Evolutionary conservation across 495 filamentous ascomycete genomes (phyloP), one percentile per base, ranked within the genome.

Genomic region (Daldinia vernicosa): DNA sequence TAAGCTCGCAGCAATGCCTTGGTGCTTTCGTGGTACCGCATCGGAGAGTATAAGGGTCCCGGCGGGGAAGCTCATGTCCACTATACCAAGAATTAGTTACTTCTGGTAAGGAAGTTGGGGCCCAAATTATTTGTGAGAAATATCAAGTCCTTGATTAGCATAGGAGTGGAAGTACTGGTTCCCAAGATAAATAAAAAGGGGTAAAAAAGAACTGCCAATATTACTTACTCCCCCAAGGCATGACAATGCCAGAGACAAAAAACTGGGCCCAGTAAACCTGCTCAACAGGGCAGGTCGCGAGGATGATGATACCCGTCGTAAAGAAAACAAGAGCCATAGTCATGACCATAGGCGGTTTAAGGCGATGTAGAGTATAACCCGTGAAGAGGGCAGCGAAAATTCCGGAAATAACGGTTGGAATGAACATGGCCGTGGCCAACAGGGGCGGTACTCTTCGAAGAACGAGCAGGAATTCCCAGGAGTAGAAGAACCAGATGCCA

Each of bases 401-500:
- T 0, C 87, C 89, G 1, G 81, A 82, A 6, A 84, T 64, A 2
- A 80, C 78, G 3, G 78, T 79, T 2, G 84, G 83, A 15, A 75
- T 60, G 57, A 85, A 77, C 66, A 85, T 78, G 0, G 85, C 87
- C 4, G 80, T 76, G 0, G 83, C 76, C 4, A 85, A 60, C 9
- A 90, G 73, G 0, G 84, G 82, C 14, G 78, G 62, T 4, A 79
- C 64, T 2, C 78, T 79, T 12, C 82, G 80, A 32, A 89, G 77
- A 14, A 79, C 77, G 53, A 85, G 80, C 63, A 88, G 66, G 70
- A 88, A 87, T 33, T 86, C 81, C 63, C 79, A 88, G 32, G 80
- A 76, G 72, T 91, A 91, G 74, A 82, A 90, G 60, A 87, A 75
- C 76, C 85, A 84, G 57, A 90, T 88, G 15, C 88, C 88, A 60